Base-by-base conservation (phyloP, 2,329 filamentous ascomycete genomes). In the Fusarium guadeloupense region DNA sequence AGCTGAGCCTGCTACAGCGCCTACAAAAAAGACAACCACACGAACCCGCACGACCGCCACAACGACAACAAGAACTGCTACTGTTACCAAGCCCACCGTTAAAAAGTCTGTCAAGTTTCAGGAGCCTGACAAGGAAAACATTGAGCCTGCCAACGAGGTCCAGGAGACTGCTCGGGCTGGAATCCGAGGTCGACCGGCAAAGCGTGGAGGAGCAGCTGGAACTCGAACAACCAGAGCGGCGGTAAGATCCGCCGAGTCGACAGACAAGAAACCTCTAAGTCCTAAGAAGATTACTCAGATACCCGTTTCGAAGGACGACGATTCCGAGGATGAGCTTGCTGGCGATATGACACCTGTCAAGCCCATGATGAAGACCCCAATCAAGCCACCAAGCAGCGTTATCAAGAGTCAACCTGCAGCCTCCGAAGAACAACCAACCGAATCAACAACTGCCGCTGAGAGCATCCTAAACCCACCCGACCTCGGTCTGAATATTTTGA, bases 71-170 rank as follows among this genome's bases (percentile, higher is more conserved):
- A 77, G 76, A 25, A 61, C 71, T 14, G 72, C 76, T 28, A 59
- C 69, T 3, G 71, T 73, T 30, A 70, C 73, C 19, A 83, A 79
- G 72, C 72, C 82, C 16, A 75, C 78, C 6, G 72, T 78, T 28
- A 87, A 84, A 76, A 89, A 88, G 77, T 81, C 78, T 4, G 86
- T 89, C 67, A 86, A 83, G 54, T 89, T 89, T 71, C 80, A 87
- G 69, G 84, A 85, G 64, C 83, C 84, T 4, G 85, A 87, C 70
- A 89, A 89, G 74, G 86, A 89, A 70, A 89, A 89, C 62, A 74
- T 85, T 31, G 71, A 78, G 17, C 84, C 83, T 13, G 64, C 72
- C 4, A 48, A 72, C 19, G 77, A 75, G 51, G 60, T 69, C 23
- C 80, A 80, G 68, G 69, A 73, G 41, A 59, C 74, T 38, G 60